Evolutionary conservation across 495 filamentous ascomycete genomes (phyloP), one percentile per base, ranked within the genome.

Genomic region (Tetracladium marchalianum): DNA sequence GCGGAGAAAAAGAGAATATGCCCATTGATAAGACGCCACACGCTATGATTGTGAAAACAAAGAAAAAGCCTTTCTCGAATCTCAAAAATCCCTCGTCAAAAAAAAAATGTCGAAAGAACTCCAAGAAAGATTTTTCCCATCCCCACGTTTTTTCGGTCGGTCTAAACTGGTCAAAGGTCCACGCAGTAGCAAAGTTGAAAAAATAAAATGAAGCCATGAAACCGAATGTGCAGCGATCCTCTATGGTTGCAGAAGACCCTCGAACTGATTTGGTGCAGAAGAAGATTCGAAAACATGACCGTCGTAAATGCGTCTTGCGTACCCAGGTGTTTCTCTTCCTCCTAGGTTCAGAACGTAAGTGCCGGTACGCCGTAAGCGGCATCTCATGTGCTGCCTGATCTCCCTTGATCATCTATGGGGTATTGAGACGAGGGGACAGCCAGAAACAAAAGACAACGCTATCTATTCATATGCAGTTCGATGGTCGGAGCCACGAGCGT

Each of bases 401-500:
- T 52, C 57, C 60, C 59, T 59, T 61, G 55, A 62, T 49, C 62
- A 61, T 67, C 64, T 66, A 66, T 61, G 58, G 75, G 77, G 78
- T 80, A 81, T 78, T 72, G 75, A 56, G 59, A 63, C 54, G 59
- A 56, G 57, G 60, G 52, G 62, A 60, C 54, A 66, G 62, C 57
- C 65, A 65, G 66, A 64, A 51, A 66, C 47, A 67, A 69, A 82
- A 80, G 71, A 70, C 73, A 83, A 83, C 80, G 81, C 80, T 81
- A 71, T 87, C 82, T 87, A 85, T 84, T 46, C 67, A 69, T 77
- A 77, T 83, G 76, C 78, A 63, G 65, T 61, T 55, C 54, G 52
- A 59, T 50, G 52, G 49, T 51, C 47, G 43, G 45, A 34, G 31
- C 19, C 49, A 49, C 47, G 47, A 54, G 13, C 39, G 37, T 15